These are phyloP conservation scores for Metschnikowia henanensis DNA, from an alignment of 805 yeast genomes.

Conservation along the genomic window DNA sequence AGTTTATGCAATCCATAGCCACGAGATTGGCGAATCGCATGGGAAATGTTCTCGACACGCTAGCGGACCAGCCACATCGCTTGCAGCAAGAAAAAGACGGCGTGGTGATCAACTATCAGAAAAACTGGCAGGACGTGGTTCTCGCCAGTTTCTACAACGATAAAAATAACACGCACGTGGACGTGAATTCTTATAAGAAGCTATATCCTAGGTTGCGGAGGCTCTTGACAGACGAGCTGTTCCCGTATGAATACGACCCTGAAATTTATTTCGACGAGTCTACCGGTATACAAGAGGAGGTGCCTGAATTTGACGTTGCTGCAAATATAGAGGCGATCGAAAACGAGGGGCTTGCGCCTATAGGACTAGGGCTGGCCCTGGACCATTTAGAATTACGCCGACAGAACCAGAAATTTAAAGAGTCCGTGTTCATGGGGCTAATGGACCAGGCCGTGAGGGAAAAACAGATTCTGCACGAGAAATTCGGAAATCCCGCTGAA, in stretches of 20 bases:
- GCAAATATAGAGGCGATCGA: conserved; percentile 14
- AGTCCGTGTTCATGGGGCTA: conserved; percentile 9
- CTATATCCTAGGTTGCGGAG: conserved; percentile 26
- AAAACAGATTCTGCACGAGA: conserved; percentile 6
- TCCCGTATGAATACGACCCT: conserved; percentile 29
- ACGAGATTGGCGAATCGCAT: conserved; percentile 14
- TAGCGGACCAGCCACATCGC: background rate
- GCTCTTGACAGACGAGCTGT: conserved; percentile 26
- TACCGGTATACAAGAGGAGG: conserved; percentile 7
- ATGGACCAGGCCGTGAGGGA: conserved; percentile 10
- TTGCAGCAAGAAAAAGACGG: background rate
- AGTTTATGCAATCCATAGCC: conserved; percentile 12
- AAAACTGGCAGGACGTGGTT: conserved; percentile 19
- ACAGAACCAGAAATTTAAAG: conserved; percentile 6
- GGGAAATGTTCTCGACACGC: conserved; percentile 4
- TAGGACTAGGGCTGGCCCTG: background rate
- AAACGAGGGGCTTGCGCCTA: conserved; percentile 1
- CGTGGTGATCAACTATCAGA: background rate
- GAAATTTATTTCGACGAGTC: conserved; percentile 11
- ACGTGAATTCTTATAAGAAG: conserved; percentile 11
- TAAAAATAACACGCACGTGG: background rate
- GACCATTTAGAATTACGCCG: conserved; percentile 3
- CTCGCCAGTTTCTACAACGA: conserved; percentile 9
- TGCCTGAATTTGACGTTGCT: conserved; percentile 13
- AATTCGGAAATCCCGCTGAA: background rate